Evolutionary conservation across 2,329 filamentous ascomycete genomes (phyloP), one percentile per base, ranked within the genome.

Genomic region (Cladophialophora immunda): DNA sequence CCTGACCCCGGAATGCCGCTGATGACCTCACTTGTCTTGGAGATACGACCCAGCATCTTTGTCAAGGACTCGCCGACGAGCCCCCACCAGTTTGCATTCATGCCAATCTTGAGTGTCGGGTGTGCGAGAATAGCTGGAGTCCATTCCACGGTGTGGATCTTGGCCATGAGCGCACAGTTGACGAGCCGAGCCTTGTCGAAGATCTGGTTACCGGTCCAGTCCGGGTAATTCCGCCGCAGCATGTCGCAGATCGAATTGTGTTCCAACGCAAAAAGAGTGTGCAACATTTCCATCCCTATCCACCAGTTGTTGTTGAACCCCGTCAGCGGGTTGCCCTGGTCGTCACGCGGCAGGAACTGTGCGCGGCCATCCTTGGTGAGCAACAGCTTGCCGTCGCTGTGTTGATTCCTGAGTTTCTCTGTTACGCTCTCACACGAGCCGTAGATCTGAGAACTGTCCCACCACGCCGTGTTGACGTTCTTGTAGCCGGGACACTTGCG

Each of bases 91-190:
- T 83, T 83, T 38, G 79, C 79, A 19, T 73, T 73, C 81, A 83
- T 82, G 57, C 71, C 76, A n/a, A 82, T 74, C 60, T 83, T 65
- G 1, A 83, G 74, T 0, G 75, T 76, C 25, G 81, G 82, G 53
- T 83, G 81, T 0, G 78, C 76, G 2, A 83, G 76, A 34, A 84
- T 82, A 2, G 81, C 82, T 1, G 81, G 81, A 3, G 82, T 83
- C 82, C 82, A 84, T 72, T 84, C 81, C 3, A 83, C 77, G 0
- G 82, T 83, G 67, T 84, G 81, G 50, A 84, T 83, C 72, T 84
- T 84, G 4, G 82, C 81, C 81, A 83, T 83, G 8, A 84, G 73
- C 0, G 81, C 81, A 56, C 77, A 81, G 67, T 82, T 83, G 25
- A 83, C 75, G 0, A 83, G 75, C 1, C 81, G 73, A 1, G 80